Percentiles rank a stretch among this genome's conserved stretches.
Conservation (phyloP, 1,284 basidiomycete genomes). For the Sphaerobolus stellatus region DNA sequence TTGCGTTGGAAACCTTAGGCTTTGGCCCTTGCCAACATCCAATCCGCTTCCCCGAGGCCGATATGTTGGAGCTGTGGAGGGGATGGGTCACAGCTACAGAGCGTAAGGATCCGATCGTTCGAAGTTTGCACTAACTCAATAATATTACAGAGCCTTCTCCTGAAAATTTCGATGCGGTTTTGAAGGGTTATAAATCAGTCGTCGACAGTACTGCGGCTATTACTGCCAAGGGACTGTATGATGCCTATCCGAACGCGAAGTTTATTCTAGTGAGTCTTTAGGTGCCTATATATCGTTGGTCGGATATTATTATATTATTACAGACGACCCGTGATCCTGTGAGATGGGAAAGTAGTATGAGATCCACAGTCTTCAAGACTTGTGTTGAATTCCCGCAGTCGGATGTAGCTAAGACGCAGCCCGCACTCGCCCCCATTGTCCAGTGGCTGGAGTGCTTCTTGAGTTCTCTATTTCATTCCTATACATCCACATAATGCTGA, state of each 20-base stretch:
- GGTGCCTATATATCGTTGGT: no score
- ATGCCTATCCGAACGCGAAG: not conserved
- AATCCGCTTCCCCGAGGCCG: not conserved
- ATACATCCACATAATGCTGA: no score
- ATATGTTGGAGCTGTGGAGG: not conserved
- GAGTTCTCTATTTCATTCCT: no score
- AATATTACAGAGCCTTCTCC: not conserved
- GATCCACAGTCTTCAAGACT: not conserved
- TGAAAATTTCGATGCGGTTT: not conserved
- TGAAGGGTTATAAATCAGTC: not conserved
- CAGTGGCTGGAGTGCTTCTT: no score
- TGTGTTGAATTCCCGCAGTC: not conserved
- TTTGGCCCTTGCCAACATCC: slow-evolving; percentile 1
- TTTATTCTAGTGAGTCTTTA: not conserved
- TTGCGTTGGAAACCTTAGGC: not conserved
- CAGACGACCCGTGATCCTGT: not conserved
- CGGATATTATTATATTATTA: not conserved
- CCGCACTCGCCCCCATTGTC: no score
- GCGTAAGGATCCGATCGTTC: not conserved
- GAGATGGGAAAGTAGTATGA: not conserved
- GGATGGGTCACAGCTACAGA: not conserved
- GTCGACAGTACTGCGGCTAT: not conserved
- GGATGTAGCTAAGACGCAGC: no score
- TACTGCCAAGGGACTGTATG: not conserved
- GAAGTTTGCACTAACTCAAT: not conserved